A percentile compares a stretch with the other conserved stretches of the same genome.
phyloP scores from a whole-genome alignment of 2,329 filamentous ascomycete species.

The Aspergillus quadrilineatus region DNA sequence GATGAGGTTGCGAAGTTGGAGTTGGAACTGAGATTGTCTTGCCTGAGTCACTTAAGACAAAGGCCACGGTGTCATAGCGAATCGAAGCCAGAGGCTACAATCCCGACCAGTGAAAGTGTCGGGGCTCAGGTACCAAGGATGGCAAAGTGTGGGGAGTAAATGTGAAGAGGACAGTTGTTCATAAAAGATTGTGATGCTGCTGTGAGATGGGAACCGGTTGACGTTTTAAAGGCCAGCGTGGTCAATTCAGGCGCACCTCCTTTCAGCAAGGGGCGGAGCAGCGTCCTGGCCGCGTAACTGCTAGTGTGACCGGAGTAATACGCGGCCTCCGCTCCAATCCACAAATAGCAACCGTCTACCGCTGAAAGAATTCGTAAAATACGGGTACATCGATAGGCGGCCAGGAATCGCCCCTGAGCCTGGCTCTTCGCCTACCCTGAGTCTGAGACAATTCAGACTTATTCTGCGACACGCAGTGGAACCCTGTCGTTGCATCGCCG shows the following conservation, averaged over 20 bases:
- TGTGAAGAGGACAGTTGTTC: constrained; percentile 37
- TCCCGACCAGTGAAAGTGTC: constrained; percentile 20
- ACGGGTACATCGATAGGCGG: background rate
- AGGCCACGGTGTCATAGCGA: constrained; percentile 41
- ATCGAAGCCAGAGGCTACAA: constrained; percentile 27
- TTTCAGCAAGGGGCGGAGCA: constrained; percentile 22
- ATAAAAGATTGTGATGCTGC: constrained; percentile 17
- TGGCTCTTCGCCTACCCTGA: background rate
- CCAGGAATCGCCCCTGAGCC: background rate
- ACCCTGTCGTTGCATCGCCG: constrained; percentile 1
- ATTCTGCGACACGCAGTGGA: constrained; percentile 8
- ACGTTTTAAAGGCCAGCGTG: constrained; percentile 45
- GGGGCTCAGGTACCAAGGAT: constrained; percentile 14
- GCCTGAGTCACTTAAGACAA: constrained; percentile 17
- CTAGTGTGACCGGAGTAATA: constrained; percentile 14
- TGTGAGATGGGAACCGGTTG: constrained; percentile 17
- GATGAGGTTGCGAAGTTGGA: constrained; percentile 2
- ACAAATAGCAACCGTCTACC: background rate
- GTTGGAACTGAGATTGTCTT: constrained; percentile 7
- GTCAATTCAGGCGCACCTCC: constrained; percentile 25
- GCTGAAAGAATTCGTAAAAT: background rate
- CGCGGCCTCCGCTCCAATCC: background rate
- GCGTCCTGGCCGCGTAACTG: constrained; percentile 20
- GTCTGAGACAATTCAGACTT: background rate
- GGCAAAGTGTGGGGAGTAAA: constrained; percentile 17